Conservation (phyloP, 2,329 filamentous ascomycete genomes). For the Myriangium duriaei region DNA sequence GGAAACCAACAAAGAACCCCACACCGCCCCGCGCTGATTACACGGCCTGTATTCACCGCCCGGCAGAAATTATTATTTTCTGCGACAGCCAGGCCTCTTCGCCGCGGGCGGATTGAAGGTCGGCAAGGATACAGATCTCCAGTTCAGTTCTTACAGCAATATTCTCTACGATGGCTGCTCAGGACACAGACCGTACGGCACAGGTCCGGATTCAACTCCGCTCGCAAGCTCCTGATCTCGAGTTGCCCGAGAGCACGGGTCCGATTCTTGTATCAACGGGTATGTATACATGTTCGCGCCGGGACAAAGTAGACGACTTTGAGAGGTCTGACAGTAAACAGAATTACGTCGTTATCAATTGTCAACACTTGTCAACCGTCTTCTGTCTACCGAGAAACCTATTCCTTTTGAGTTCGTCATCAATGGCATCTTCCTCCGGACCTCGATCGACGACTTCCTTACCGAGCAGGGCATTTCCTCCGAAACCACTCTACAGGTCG, state of each 20-base stretch:
- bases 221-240: constrained; percentile 40
- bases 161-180: neutral
- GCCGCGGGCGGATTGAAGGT: too few species aligned
- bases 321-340: constrained; percentile 15
- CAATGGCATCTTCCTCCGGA: constrained; percentile 82
- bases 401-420: constrained; percentile 89
- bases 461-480: constrained; percentile 74
- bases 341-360: constrained; percentile 46
- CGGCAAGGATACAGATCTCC: too few species aligned
- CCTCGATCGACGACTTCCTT: constrained; percentile 83
- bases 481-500: constrained; percentile 74
- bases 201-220: constrained; percentile 45
- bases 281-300: constrained; percentile 21
- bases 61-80: constrained; percentile 5
- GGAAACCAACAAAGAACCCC: too few species aligned
- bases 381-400: constrained; percentile 46
- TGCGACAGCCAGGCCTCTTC: too few species aligned
- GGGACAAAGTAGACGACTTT: constrained; percentile 3
- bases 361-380: constrained; percentile 50
- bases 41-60: too few species aligned
- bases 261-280: constrained; percentile 46
- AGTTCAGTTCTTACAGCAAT: too few species aligned
- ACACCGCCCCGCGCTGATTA: too few species aligned
- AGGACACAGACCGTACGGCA: constrained; percentile 12
- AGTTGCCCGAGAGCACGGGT: constrained; percentile 41